Evolutionary conservation across 345 rosid genomes (phyloP), one percentile per base, ranked within the genome.

Genomic region (Cardiospermum halicacabum): DNA sequence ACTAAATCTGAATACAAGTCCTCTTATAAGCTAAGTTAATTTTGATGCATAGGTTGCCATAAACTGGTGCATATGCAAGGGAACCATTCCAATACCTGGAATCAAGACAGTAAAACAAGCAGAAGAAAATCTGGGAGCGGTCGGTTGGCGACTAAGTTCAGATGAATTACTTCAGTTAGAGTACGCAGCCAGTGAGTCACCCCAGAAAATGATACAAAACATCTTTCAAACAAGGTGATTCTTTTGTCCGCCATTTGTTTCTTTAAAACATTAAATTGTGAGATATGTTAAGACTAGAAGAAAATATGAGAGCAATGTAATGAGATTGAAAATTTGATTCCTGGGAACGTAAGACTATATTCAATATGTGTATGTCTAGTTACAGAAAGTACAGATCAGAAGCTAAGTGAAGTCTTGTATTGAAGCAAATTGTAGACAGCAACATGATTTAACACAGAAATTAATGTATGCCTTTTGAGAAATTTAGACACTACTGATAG

Each of bases 51-150:
- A 92, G 96, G 90, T 92, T 11, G 96, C 98, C 16, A 81, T 93
- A 71, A 88, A 93, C 78, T 88, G 97, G 97, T 93, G 97, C 83
- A 85, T 90, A 61, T 75, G 94, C 71, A 86, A 88, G 64, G 97
- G 96, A 25, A 71, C 96, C 16, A 79, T 93, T 30, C 98, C 97
- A 0, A 93, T 93, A 70, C 98, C 97, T 2, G 97, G 97, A 43
- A 84, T 93, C 8, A 90, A 90, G 79, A 74, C 88, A 1, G 78
- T 86, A 2, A 80, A 74, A 69, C 91, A 88, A 77, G 94, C 79
- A 7, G 77, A 85, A 71, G 97, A 90, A 60, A 93, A 93, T 72
- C 34, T 93, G 81, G 97, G 97, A 19, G 96, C 98, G 15, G 56
- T 93, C 8, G 87, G 96, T 49, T 86, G 96, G 97, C 74, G 78